Conservation (phyloP, 2,329 filamentous ascomycete genomes). For the Phialophora expanda region DNA sequence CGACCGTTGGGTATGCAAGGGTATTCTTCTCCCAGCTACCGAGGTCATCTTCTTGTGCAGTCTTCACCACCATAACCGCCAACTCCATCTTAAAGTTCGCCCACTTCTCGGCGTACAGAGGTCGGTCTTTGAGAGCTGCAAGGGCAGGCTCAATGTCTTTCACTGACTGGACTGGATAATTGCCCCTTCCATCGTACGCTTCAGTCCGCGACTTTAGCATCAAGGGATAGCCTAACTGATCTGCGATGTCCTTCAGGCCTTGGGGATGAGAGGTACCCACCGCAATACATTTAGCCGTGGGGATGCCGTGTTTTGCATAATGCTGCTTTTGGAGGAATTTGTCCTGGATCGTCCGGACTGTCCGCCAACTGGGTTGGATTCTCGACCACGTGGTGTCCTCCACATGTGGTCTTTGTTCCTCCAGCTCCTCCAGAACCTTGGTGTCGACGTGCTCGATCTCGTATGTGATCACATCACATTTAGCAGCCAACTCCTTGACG, state of each 20-base stretch:
- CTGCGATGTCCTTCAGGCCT: constrained; percentile 58
- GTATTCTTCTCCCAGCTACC: constrained; percentile 47
- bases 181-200: constrained; percentile 79
- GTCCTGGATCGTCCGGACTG: constrained; percentile 81
- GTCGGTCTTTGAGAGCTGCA: constrained; percentile 69
- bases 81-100: constrained; percentile 84
- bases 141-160: constrained; percentile 69
- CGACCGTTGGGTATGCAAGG: constrained; percentile 83
- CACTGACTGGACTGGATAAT: constrained; percentile 67
- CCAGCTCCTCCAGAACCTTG: constrained; percentile 79
- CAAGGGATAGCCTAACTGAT: constrained; percentile 72
- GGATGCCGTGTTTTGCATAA: constrained; percentile 66
- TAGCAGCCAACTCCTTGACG: constrained; percentile 73
- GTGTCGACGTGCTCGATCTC: constrained; percentile 92
- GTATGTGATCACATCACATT: constrained; percentile 79
- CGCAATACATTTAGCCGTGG: constrained; percentile 69
- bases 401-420: constrained; percentile 41
- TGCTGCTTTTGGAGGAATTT: constrained; percentile 84
- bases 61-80: constrained; percentile 93
- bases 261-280: constrained; percentile 59
- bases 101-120: constrained; percentile 89
- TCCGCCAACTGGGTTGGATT: constrained; percentile 78
- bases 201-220: constrained; percentile 87
- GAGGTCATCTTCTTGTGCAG: constrained; percentile 66
- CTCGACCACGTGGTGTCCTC: constrained; percentile 41